phyloP scores from a whole-genome alignment of 2,329 filamentous ascomycete genomes.

The Alternaria infectoria region DNA sequence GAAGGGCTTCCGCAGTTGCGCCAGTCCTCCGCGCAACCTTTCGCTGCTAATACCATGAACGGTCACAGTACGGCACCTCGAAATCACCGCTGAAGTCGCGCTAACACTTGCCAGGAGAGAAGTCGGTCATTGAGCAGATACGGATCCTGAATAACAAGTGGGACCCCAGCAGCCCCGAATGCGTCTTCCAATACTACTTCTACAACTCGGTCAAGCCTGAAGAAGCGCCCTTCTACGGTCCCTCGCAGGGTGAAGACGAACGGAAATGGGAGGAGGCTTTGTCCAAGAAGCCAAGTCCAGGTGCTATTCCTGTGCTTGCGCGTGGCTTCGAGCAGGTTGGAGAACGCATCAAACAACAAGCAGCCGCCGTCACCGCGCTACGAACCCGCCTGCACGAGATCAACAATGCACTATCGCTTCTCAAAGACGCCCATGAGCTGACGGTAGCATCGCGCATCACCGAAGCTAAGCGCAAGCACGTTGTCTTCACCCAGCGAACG shows the following conservation, averaged over 20 bases:
- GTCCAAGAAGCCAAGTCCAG: slow-evolving; percentile 76
- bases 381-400: slow-evolving; percentile 79
- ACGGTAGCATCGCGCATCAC: slow-evolving; percentile 75
- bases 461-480: slow-evolving; percentile 74
- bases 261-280: slow-evolving; percentile 85
- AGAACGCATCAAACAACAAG: slow-evolving; percentile 74
- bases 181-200: slow-evolving; percentile 82
- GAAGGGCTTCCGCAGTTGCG: slow-evolving; percentile 45
- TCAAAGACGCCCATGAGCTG: slow-evolving; percentile 78
- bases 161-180: slow-evolving; percentile 71
- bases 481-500: slow-evolving; percentile 74
- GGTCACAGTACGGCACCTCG: slow-evolving; percentile 34
- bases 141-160: slow-evolving; percentile 74
- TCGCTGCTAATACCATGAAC: slow-evolving; percentile 31
- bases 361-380: slow-evolving; percentile 71
- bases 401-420: slow-evolving; percentile 73
- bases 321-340: slow-evolving; percentile 75
- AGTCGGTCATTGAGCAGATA: slow-evolving; percentile 77
- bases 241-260: slow-evolving; percentile 72
- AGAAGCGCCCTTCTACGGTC: slow-evolving; percentile 77
- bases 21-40: slow-evolving; percentile 36
- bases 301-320: slow-evolving; percentile 78
- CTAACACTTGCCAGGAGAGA: slow-evolving; percentile 61
- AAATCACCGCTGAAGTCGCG: background rate
- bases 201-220: slow-evolving; percentile 83